Conservation (phyloP, 83 land plant genomes). For the Thuja plicata region DNA sequence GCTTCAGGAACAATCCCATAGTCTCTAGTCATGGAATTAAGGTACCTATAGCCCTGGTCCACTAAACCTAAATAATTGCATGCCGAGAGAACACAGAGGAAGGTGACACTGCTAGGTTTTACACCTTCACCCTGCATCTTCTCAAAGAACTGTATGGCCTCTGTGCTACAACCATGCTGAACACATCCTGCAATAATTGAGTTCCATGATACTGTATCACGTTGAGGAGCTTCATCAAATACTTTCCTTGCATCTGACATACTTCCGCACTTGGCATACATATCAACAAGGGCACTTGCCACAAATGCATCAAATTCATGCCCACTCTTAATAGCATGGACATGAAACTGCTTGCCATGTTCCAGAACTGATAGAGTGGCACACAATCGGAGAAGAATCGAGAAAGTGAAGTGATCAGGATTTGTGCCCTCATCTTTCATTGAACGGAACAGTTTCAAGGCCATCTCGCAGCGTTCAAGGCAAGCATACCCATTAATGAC, state of each 20-base stretch:
- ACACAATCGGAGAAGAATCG: slow-evolving; percentile 57
- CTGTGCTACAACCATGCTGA: slow-evolving; percentile 19
- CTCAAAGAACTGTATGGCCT: slow-evolving; percentile 17
- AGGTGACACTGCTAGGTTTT: slow-evolving; percentile 23
- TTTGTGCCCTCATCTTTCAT: slow-evolving; percentile 38
- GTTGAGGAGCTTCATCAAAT: slow-evolving; percentile 20
- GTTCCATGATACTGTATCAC: slow-evolving; percentile 30
- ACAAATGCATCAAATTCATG: slow-evolving; percentile 36
- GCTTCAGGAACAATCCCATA: slow-evolving; percentile 16
- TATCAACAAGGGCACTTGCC: slow-evolving; percentile 46
- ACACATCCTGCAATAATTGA: slow-evolving; percentile 32
- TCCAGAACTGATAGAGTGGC: slow-evolving; percentile 26
- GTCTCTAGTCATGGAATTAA: slow-evolving; percentile 17
- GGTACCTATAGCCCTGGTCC: slow-evolving; percentile 11
- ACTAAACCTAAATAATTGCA: slow-evolving; percentile 30
- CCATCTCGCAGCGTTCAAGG: slow-evolving; percentile 25
- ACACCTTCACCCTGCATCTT: background rate
- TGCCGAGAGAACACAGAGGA: slow-evolving; percentile 26
- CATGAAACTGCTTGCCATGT: slow-evolving; percentile 48
- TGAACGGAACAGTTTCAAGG: slow-evolving; percentile 30
- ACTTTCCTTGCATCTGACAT: slow-evolving; percentile 16
- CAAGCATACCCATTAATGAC: slow-evolving; percentile 55
- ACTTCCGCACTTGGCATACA: slow-evolving; percentile 56
- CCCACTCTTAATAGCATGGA: slow-evolving; percentile 31
- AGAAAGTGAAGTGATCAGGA: slow-evolving; percentile 48